Conservation (phyloP, 192 early-diverging fungal genomes). For the Mortierella antarctica region DNA sequence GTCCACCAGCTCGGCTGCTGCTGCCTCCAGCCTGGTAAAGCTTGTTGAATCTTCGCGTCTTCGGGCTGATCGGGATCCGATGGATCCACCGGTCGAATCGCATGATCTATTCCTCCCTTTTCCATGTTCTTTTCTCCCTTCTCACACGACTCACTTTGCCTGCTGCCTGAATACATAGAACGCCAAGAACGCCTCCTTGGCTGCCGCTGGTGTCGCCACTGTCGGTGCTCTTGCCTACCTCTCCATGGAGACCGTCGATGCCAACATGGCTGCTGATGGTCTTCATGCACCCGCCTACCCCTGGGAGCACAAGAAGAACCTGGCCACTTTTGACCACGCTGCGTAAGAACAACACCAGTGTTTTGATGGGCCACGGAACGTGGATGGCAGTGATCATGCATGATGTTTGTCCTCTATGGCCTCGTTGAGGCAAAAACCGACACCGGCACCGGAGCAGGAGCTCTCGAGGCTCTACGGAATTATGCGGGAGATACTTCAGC, state of each 20-base stretch:
- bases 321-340: slow-evolving; percentile 93
- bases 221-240: slow-evolving; percentile 45
- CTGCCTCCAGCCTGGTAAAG: slow-evolving; percentile 47
- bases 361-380: too few relatives aligned
- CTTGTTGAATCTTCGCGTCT: background rate
- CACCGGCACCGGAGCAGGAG: too few relatives aligned
- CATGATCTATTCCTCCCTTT: too few relatives aligned
- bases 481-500: too few relatives aligned
- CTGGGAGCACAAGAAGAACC: slow-evolving; percentile 85
- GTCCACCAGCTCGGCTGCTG: slow-evolving; percentile 44
- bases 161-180: slow-evolving; percentile 10
- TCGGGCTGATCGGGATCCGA: too few relatives aligned
- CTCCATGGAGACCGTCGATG: slow-evolving; percentile 65
- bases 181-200: slow-evolving; percentile 43
- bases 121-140: too few relatives aligned
- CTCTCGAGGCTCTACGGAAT: too few relatives aligned
- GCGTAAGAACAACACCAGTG: slow-evolving; percentile 61
- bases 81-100: too few relatives aligned
- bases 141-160: too few relatives aligned
- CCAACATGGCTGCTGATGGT: slow-evolving; percentile 91
- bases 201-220: slow-evolving; percentile 52
- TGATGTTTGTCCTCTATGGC: too few relatives aligned
- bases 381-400: too few relatives aligned
- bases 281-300: slow-evolving; percentile 90
- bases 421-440: too few relatives aligned